Conservation (phyloP, 78 protist genomes). For the Dictyostelium discoideum region DNA sequence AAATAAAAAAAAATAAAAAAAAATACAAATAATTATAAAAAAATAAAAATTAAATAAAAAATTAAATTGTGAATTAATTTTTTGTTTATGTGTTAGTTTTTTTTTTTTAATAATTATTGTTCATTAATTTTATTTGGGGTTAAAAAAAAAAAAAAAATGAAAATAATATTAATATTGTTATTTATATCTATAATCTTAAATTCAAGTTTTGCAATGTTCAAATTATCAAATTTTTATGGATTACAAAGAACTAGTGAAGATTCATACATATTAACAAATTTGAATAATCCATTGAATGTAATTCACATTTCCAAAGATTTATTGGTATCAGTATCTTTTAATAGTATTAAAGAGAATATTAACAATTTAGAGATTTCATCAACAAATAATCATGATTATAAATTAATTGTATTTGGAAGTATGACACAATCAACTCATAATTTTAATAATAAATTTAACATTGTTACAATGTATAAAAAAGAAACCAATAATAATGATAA, state of each 20-base stretch:
- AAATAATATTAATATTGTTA: background rate
- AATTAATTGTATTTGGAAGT: background rate
- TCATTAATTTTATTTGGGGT: background rate
- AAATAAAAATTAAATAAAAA: too few species aligned
- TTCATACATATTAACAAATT: background rate
- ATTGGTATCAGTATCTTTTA: background rate
- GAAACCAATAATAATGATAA: background rate
- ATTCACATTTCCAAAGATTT: background rate
- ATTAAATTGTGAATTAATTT: too few species aligned
- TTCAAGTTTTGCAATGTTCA: background rate
- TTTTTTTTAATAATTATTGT: background rate
- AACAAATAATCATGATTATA: background rate
- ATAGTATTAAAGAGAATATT: background rate
- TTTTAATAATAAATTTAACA: background rate
- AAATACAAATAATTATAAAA: too few species aligned
- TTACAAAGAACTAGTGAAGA: background rate
- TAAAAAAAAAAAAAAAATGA: background rate
- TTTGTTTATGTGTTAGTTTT: background rate
- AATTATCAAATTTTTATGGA: conserved; percentile 1
- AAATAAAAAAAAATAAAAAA: too few species aligned
- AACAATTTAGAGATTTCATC: background rate
- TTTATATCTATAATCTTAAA: background rate
- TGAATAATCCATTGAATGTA: background rate
- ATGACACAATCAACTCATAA: background rate
- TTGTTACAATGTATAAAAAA: background rate